Percentiles rank a stretch among this genome's conserved stretches.
Evolutionary conservation across 306 rosid genomes (phyloP).

Genomic region (Leucaena leucocephala): DNA sequence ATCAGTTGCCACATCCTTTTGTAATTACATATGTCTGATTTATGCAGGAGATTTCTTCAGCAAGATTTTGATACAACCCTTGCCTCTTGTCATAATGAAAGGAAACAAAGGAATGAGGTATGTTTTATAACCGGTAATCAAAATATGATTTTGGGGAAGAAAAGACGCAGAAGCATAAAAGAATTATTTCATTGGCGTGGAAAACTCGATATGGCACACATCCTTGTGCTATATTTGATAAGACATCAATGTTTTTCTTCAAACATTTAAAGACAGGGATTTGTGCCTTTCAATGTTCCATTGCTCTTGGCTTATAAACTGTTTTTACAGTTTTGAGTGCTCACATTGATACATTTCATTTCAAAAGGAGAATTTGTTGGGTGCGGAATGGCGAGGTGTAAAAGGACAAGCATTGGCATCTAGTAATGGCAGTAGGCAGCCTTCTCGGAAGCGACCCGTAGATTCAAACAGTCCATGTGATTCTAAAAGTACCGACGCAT

Average conservation of each 20-base stretch:
- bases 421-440: constrained; percentile 62
- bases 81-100: constrained; percentile 84
- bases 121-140: constrained; percentile 18
- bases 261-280: background rate
- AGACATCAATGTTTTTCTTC: background rate
- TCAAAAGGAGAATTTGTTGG: constrained; percentile 67
- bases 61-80: constrained; percentile 96
- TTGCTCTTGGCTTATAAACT: background rate
- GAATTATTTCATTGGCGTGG: background rate
- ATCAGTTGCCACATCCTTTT: background rate
- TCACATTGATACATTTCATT: constrained; percentile 14
- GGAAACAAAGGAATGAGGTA: constrained; percentile 96
- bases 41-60: constrained; percentile 90
- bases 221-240: background rate
- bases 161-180: background rate
- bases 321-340: constrained; percentile 26
- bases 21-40: constrained; percentile 20
- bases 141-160: background rate
- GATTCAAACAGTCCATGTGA: constrained; percentile 74
- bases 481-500: constrained; percentile 87
- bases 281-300: background rate
- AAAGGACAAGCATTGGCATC: constrained; percentile 84
- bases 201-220: background rate
- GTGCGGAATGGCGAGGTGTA: constrained; percentile 79
- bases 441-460: constrained; percentile 70